phyloP scores from a whole-genome alignment of 2,329 filamentous ascomycete genomes.

The Penicillium sp. region DNA sequence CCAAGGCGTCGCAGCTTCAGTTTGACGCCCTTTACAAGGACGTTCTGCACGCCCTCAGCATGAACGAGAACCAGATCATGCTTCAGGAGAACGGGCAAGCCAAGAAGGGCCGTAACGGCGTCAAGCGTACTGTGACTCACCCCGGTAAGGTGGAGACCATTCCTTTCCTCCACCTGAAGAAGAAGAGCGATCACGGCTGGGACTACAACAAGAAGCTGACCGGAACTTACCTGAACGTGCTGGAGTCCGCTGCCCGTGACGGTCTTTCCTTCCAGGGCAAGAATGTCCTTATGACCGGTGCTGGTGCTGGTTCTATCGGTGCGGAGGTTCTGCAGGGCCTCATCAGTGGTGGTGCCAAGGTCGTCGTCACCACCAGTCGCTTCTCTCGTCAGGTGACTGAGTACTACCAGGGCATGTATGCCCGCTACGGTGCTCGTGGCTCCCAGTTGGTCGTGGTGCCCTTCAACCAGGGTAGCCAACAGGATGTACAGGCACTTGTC shows the following conservation, averaged over 20 bases:
- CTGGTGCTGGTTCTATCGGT: conserved; percentile 95
- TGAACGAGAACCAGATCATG: conserved; percentile 98
- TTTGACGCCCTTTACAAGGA: conserved; percentile 95
- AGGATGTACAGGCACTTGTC: conserved; percentile 90
- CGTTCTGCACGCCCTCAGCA: conserved; percentile 87
- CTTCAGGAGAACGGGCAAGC: conserved; percentile 73
- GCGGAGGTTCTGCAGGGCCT: conserved; percentile 94
- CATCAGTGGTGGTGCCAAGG: conserved; percentile 94
- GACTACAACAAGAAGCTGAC: conserved; percentile 99
- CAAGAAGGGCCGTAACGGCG: conserved; percentile 59
- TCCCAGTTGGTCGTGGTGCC: conserved; percentile 97
- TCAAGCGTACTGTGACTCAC: conserved; percentile 60
- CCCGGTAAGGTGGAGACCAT: conserved; percentile 92
- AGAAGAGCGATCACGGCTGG: conserved; percentile 95
- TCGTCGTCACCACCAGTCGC: conserved; percentile 92
- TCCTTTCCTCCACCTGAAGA: conserved; percentile 96
- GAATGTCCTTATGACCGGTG: conserved; percentile 97
- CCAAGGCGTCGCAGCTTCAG: conserved; percentile 92
- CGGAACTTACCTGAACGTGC: conserved; percentile 83
- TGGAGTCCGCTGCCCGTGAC: conserved; percentile 82
- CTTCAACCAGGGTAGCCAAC: conserved; percentile 98
- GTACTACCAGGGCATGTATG: conserved; percentile 99
- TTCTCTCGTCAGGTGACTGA: conserved; percentile 98
- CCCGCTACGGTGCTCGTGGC: conserved; percentile 86
- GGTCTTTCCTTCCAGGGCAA: conserved; percentile 94